phyloP scores from a whole-genome alignment of 345 rosid species.

The Populus euphratica region DNA sequence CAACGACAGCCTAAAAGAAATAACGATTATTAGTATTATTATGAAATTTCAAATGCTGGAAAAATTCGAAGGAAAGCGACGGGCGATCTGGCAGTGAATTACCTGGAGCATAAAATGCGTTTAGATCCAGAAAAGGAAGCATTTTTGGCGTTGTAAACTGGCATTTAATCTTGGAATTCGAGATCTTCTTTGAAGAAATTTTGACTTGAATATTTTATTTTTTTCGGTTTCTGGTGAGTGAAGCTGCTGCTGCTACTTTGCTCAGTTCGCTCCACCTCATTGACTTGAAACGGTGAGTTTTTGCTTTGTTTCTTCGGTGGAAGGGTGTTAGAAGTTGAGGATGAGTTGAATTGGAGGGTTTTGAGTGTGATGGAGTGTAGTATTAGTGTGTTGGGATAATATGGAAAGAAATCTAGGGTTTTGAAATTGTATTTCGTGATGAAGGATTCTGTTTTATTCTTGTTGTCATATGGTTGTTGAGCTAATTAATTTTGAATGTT shows the following conservation, averaged over 20 bases:
- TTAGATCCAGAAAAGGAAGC: slow-evolving; percentile 43
- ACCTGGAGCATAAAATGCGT: slow-evolving; percentile 25
- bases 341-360: slow-evolving; percentile 30
- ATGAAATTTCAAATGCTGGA: not conserved
- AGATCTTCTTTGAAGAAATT: slow-evolving; percentile 25
- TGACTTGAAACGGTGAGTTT: slow-evolving; percentile 15
- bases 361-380: slow-evolving; percentile 16
- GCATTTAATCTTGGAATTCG: slow-evolving; percentile 20
- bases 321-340: slow-evolving; percentile 13
- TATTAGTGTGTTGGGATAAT: slow-evolving; percentile 13
- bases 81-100: not conserved
- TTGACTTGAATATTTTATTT: not conserved
- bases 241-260: slow-evolving; percentile 1
- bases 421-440: slow-evolving; percentile 6
- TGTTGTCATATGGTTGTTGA: slow-evolving; percentile 1
- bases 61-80: not conserved
- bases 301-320: slow-evolving; percentile 3
- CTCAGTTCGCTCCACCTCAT: not conserved
- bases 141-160: slow-evolving; percentile 22
- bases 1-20: not conserved
- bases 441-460: slow-evolving; percentile 7
- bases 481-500: slow-evolving; percentile 14
- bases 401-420: slow-evolving; percentile 36
- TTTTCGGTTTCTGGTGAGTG: not conserved
- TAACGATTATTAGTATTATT: not conserved